These are phyloP conservation scores for Porphyrellus sp. DNA, from an alignment of 1,284 basidiomycete species.

Conservation along the genomic window DNA sequence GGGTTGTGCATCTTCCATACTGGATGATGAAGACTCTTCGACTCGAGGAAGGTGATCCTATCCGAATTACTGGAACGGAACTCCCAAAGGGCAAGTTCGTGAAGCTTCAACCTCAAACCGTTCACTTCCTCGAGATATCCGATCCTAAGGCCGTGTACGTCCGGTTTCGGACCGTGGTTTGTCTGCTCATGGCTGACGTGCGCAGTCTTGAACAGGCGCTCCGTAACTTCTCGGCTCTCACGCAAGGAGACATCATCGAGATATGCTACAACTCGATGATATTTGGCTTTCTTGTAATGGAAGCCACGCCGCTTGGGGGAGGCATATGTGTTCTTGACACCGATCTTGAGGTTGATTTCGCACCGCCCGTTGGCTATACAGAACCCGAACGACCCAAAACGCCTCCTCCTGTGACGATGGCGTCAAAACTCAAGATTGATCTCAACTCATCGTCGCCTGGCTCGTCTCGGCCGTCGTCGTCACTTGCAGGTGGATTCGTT, in stretches of 20 bases:
- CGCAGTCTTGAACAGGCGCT: conserved; percentile 89
- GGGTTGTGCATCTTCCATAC: conserved; percentile 90
- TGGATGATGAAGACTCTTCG: conserved; percentile 99
- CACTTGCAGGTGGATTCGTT: conserved; percentile 64
- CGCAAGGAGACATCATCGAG: conserved; percentile 90
- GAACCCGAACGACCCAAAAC: conserved; percentile 88
- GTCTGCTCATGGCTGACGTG: conserved; percentile 4
- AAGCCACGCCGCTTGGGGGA: conserved; percentile 81
- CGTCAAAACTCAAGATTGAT: conserved; percentile 95
- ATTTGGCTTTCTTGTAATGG: conserved; percentile 96
- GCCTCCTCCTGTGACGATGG: conserved; percentile 88
- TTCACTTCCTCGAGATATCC: conserved; percentile 91
- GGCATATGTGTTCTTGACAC: conserved; percentile 94
- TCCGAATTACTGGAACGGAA: conserved; percentile 86
- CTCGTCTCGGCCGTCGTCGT: conserved; percentile 77
- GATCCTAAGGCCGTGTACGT: conserved; percentile 97
- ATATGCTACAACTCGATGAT: conserved; percentile 90
- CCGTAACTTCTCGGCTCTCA: conserved; percentile 89
- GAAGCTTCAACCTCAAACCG: conserved; percentile 94
- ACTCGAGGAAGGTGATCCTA: conserved; percentile 91
- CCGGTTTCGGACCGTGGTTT: conserved; percentile 1
- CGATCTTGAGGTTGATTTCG: conserved; percentile 91
- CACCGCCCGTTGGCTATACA: conserved; percentile 74
- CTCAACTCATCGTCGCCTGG: conserved; percentile 77
- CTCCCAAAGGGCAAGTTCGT: conserved; percentile 94